Base-by-base conservation (phyloP, 1,284 basidiomycete genomes). In the Puccinia novopanici region DNA sequence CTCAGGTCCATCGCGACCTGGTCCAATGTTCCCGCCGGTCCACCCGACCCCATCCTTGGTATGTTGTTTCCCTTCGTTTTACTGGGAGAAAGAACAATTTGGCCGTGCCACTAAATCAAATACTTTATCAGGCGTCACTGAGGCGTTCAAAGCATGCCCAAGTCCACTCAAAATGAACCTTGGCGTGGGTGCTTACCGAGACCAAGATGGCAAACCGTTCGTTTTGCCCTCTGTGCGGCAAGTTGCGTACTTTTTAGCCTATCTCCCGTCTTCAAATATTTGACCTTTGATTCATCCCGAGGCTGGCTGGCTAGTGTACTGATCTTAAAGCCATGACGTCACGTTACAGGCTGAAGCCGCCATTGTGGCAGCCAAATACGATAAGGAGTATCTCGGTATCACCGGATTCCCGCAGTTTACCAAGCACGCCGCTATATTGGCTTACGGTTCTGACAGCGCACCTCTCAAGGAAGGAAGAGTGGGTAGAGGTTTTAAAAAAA, bases 381-480 rank as follows among this genome's bases (percentile, higher is more conserved):
- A 99, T 91, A 98, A 99, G 88, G 96, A 99, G 87, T 99, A 99
- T 87, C 90, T 98, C 71, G 94, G 94, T 82, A 99, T 99, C 87
- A 96, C 93, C 77, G 94, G 95, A 86, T 91, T 94, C 75, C 88
- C 91, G 57, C 89, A 92, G 78, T 98, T 98, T 87, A 95, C 92
- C 84, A 91, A 92, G 86, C 91, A 92, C 81, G 95, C 97, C 27
- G 92, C 92, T 79, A 90, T 93, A 86, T 90, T 99, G 75, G 97
- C 97, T 24, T 98, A 98, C 86, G 95, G 97, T 81, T 88, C 89
- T 76, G 91, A 95, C 84, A 92, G 91, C 83, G 87, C 86, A 57
- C 93, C 93, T 17, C 86, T 98, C 75, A 89, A 90, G 82, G 89
- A 92, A 85, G 91, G 91, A 85, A 87, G 92, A 81, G 94, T 95